Evolutionary conservation across 108 stramenopile genomes (phyloP).

Genomic region (Phaeodactylum tricornutum): DNA sequence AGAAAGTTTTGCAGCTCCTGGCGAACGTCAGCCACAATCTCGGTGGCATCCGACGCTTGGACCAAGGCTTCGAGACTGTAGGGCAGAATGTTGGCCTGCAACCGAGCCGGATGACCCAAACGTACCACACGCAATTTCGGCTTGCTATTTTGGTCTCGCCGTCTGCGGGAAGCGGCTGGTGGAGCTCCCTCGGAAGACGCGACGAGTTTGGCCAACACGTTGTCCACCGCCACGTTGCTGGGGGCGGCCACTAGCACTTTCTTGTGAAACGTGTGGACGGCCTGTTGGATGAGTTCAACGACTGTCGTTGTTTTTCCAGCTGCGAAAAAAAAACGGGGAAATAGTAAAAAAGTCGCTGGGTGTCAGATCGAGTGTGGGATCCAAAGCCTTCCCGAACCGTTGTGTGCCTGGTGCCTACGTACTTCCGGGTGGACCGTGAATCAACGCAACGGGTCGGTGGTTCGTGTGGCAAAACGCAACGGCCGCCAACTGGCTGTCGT

Average conservation of each 20-base stretch:
- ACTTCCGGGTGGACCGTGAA: constrained; percentile 83
- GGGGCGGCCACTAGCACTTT: constrained; percentile 93
- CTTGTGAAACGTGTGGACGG: constrained; percentile 46
- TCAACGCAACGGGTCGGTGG: constrained; percentile 42
- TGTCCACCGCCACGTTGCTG: constrained; percentile 99
- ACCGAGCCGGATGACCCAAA: constrained; percentile 92
- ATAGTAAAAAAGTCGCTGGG: background rate
- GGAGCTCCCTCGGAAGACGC: background rate
- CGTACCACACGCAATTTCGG: constrained; percentile 64
- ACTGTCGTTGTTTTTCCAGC: constrained; percentile 76
- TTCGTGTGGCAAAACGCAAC: constrained; percentile 55
- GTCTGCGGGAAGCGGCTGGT: constrained; percentile 3
- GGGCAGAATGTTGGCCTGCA: constrained; percentile 60
- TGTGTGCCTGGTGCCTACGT: constrained; percentile 7
- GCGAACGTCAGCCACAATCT: constrained; percentile 87
- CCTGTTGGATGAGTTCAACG: constrained; percentile 84
- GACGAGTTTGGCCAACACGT: constrained; percentile 85
- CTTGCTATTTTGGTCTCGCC: constrained; percentile 4
- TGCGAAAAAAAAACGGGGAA: background rate
- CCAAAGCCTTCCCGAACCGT: background rate
- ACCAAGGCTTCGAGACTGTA: constrained; percentile 92
- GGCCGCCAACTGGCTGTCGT: constrained; percentile 67
- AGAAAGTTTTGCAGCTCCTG: constrained; percentile 63
- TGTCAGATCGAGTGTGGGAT: background rate
- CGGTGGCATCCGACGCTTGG: constrained; percentile 85